Conservation (phyloP, 2,329 filamentous ascomycete species). For the Fusarium albosuccineum region DNA sequence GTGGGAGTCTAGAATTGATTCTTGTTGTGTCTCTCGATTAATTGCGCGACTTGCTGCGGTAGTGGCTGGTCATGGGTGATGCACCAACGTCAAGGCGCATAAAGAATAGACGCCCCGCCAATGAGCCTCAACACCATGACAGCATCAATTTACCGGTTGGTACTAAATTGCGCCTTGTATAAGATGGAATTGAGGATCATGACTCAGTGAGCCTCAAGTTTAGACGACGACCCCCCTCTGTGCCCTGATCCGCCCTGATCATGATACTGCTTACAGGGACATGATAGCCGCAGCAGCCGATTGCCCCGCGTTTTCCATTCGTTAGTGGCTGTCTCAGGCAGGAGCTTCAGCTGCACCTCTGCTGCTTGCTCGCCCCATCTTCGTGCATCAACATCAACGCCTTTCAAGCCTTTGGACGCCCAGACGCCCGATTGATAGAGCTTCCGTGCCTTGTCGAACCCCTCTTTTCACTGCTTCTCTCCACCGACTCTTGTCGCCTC, state of each 20-base stretch:
- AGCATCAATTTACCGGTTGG: too few species aligned
- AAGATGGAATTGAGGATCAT: not conserved
- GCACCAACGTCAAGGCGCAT: not conserved
- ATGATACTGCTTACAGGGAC: constrained; percentile 25
- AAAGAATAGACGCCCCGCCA: not conserved
- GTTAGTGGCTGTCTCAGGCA: constrained; percentile 23
- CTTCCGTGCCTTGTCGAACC: constrained; percentile 23
- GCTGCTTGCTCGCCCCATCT: constrained; percentile 30
- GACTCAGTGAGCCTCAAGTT: too few species aligned
- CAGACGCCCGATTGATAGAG: constrained; percentile 27
- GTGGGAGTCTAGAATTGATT: constrained; percentile 40
- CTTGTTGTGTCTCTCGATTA: constrained; percentile 36
- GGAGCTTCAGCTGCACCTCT: constrained; percentile 37
- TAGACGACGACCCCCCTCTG: too few species aligned
- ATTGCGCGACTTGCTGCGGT: constrained; percentile 8
- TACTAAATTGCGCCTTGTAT: too few species aligned
- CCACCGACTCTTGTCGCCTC: constrained; percentile 8
- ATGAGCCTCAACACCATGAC: not conserved
- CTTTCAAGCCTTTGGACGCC: constrained; percentile 30
- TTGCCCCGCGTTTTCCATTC: constrained; percentile 44
- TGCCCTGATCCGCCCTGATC: constrained; percentile 3
- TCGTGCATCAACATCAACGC: constrained; percentile 28
- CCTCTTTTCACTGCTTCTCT: constrained; percentile 37
- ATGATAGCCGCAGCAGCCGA: constrained; percentile 24
- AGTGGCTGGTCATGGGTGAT: constrained; percentile 1